phyloP scores from a whole-genome alignment of 2,329 filamentous ascomycete genomes.

The Teratosphaeria nubilosa region DNA sequence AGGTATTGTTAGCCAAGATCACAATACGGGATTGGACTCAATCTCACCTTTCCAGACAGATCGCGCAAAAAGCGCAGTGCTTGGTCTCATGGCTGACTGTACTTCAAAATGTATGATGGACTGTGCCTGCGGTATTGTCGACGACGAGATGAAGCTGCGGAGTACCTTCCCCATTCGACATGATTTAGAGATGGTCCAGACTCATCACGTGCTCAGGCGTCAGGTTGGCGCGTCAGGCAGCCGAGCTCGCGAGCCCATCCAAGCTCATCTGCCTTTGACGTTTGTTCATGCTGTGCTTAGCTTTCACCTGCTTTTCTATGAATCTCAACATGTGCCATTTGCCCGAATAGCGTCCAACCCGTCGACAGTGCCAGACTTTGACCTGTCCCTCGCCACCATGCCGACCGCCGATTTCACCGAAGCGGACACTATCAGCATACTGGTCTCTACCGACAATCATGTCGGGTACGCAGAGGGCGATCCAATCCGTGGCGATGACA shows the following conservation, averaged over 20 bases:
- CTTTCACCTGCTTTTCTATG: neutral
- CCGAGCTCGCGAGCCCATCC: neutral
- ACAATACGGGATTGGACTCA: neutral
- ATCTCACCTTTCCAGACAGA: conserved; percentile 78
- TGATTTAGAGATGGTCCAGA: neutral
- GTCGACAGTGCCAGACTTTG: neutral
- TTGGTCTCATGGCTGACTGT: conserved; percentile 17
- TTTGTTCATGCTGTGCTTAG: neutral
- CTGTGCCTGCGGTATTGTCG: neutral
- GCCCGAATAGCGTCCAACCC: conserved; percentile 5
- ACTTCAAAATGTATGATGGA: neutral
- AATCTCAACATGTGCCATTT: conserved; percentile 9
- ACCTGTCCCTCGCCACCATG: neutral
- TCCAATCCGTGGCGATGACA: conserved; percentile 88
- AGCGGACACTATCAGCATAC: conserved; percentile 83
- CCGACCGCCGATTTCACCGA: conserved; percentile 24
- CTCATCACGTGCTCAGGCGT: neutral
- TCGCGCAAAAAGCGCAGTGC: conserved; percentile 41
- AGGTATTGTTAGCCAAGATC: conserved; percentile 6
- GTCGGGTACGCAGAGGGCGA: conserved; percentile 94
- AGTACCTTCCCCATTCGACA: neutral
- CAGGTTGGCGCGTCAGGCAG: neutral
- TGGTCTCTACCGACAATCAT: conserved; percentile 94
- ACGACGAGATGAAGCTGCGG: neutral
- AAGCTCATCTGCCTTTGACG: neutral